Evolutionary conservation across 805 yeast genomes (phyloP).

Genomic region (Starmerella scarabaei): DNA sequence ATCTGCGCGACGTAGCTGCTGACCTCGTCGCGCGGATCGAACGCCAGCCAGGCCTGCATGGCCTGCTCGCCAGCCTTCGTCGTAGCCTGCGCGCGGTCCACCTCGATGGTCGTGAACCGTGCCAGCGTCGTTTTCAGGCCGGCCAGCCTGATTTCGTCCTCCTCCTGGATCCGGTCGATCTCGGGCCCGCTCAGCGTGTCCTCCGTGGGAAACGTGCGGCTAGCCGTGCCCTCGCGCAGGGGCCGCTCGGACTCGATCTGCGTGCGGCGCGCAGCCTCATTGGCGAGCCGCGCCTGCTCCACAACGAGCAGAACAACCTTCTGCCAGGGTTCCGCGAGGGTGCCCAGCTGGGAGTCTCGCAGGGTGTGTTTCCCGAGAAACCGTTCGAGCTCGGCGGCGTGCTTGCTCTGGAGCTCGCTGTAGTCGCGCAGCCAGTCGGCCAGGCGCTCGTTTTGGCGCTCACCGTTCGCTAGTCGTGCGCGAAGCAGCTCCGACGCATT

Average conservation of each 20-base stretch:
- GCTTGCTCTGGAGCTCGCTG: conserved; percentile 35
- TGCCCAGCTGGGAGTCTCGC: conserved; percentile 19
- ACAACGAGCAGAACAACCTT: conserved; percentile 21
- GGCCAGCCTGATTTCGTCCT: conserved; percentile 36
- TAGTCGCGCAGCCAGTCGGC: conserved; percentile 49
- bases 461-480: conserved; percentile 43
- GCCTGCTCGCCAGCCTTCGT: conserved; percentile 47
- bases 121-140: conserved; percentile 54
- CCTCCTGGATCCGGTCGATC: conserved; percentile 42
- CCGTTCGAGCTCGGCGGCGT: conserved; percentile 36
- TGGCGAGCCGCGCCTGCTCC: conserved; percentile 25
- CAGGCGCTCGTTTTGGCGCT: conserved; percentile 44
- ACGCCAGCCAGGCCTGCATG: conserved; percentile 50
- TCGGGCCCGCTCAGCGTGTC: conserved; percentile 30
- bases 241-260: conserved; percentile 30
- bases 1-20: conserved; percentile 37
- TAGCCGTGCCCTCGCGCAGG: conserved; percentile 32
- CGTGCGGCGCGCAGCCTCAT: conserved; percentile 28
- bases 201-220: conserved; percentile 22
- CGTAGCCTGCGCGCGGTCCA: conserved; percentile 38
- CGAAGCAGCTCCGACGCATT: conserved; percentile 49
- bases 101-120: conserved; percentile 48
- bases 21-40: conserved; percentile 50
- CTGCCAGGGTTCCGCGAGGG: conserved; percentile 25
- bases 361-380: conserved; percentile 15